phyloP scores from a whole-genome alignment of 257 asterid genomes.

The Ocimum tenuiflorum region DNA sequence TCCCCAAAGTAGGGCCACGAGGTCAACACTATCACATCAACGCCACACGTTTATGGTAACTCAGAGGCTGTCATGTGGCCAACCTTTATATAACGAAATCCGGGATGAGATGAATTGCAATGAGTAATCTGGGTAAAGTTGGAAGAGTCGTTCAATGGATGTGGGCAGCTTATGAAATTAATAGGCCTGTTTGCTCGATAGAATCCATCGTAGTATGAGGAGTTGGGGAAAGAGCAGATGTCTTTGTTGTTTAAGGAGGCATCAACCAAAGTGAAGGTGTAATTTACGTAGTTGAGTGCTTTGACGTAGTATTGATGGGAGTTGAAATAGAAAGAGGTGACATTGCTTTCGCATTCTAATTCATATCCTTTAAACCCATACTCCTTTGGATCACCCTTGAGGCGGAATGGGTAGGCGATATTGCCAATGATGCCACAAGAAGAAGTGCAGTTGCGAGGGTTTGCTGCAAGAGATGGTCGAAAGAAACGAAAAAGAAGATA shows the following conservation, averaged over 20 bases:
- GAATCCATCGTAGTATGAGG: not conserved
- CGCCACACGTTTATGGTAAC: not conserved
- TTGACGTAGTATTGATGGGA: slow-evolving; percentile 16
- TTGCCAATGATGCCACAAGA: not conserved
- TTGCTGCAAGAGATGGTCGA: no score
- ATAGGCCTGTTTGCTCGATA: no score
- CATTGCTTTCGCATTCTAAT: slow-evolving; percentile 27
- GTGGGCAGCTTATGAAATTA: no score
- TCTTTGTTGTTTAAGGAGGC: not conserved
- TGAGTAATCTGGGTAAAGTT: not conserved
- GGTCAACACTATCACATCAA: not conserved
- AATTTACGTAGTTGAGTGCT: slow-evolving; percentile 18
- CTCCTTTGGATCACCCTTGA: slow-evolving; percentile 29
- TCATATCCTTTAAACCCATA: slow-evolving; percentile 31
- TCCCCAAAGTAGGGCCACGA: no score
- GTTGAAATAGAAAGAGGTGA: not conserved
- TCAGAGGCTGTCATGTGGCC: not conserved
- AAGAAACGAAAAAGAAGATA: no score
- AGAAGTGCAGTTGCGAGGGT: not conserved
- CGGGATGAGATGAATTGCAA: not conserved
- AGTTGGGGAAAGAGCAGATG: not conserved
- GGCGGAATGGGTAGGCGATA: slow-evolving; percentile 19
- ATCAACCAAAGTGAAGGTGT: slow-evolving; percentile 23
- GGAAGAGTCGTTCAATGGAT: no score
- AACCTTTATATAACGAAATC: not conserved